Evolutionary conservation across 2,329 filamentous ascomycete species (phyloP).

Genomic region (Ceratocystis albifundus): DNA sequence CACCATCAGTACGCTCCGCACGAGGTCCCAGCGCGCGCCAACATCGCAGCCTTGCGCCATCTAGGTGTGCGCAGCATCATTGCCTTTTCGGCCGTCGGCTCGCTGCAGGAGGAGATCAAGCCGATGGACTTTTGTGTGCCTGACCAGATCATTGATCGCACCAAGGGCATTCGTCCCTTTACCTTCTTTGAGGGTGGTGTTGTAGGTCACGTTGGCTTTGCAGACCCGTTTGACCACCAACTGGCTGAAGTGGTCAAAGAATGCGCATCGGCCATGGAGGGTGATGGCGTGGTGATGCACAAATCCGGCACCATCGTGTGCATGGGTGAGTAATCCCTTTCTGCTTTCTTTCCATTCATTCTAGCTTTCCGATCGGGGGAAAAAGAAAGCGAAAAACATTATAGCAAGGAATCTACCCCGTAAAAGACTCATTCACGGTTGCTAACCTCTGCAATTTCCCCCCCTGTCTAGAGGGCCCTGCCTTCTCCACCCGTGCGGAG

Average conservation of each 20-base stretch:
- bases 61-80: constrained; percentile 85
- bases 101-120: constrained; percentile 80
- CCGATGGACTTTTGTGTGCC: constrained; percentile 95
- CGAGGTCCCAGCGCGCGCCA: constrained; percentile 88
- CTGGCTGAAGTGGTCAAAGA: constrained; percentile 65
- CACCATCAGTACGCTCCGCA: constrained; percentile 86
- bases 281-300: constrained; percentile 76
- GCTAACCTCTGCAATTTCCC: neutral
- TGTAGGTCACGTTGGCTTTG: constrained; percentile 89
- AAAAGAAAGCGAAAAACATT: neutral
- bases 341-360: neutral
- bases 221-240: constrained; percentile 78
- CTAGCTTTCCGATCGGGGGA: neutral
- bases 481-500: constrained; percentile 93
- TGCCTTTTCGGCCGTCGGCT: constrained; percentile 90
- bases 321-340: constrained; percentile 56
- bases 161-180: constrained; percentile 85
- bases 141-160: constrained; percentile 93
- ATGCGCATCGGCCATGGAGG: constrained; percentile 64
- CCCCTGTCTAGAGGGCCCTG: constrained; percentile 64
- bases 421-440: too few species aligned
- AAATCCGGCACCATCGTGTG: constrained; percentile 75
- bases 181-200: constrained; percentile 92
- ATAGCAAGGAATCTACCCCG: neutral
- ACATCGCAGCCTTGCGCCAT: constrained; percentile 90